phyloP scores from a whole-genome alignment of 2,329 filamentous ascomycete species.

The Trichoderma sp. region DNA sequence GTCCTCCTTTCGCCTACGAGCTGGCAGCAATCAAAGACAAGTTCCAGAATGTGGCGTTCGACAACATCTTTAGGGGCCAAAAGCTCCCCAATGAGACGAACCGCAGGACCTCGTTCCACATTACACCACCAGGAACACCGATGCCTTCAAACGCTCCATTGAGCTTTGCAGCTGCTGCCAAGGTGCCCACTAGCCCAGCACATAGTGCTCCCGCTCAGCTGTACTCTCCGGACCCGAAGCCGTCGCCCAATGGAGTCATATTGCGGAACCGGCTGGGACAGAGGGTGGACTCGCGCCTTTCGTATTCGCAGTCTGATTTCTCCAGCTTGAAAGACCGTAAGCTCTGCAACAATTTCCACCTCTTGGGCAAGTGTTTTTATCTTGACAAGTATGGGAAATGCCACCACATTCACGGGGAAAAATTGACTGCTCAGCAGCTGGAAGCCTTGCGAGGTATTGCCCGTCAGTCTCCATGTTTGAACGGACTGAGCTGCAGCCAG shows the following conservation, averaged over 20 bases:
- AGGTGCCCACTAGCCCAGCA: background rate
- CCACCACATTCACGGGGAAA: slow-evolving; percentile 30
- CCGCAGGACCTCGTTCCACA: slow-evolving; percentile 26
- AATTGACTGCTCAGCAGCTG: slow-evolving; percentile 27
- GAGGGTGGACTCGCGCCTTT: slow-evolving; percentile 32
- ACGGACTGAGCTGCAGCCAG: slow-evolving; percentile 32
- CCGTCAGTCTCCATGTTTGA: slow-evolving; percentile 32
- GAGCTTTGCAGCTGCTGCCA: slow-evolving; percentile 26
- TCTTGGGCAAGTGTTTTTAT: slow-evolving; percentile 30
- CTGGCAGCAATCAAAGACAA: slow-evolving; percentile 34
- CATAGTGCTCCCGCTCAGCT: background rate
- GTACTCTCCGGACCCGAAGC: background rate
- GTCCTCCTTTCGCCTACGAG: slow-evolving; percentile 40
- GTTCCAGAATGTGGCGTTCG: slow-evolving; percentile 31
- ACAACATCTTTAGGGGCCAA: slow-evolving; percentile 30
- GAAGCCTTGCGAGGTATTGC: slow-evolving; percentile 35
- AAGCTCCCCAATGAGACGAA: slow-evolving; percentile 27
- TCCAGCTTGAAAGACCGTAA: slow-evolving; percentile 32
- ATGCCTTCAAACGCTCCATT: slow-evolving; percentile 3
- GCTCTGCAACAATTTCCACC: slow-evolving; percentile 38
- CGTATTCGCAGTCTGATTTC: slow-evolving; percentile 26
- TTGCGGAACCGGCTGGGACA: slow-evolving; percentile 31
- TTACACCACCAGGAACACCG: slow-evolving; percentile 26
- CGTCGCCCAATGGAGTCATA: background rate
- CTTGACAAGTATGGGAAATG: slow-evolving; percentile 26